Evolutionary conservation across 306 rosid genomes (phyloP), one percentile per base, ranked within the genome.

Genomic region (Cucumis melo): DNA sequence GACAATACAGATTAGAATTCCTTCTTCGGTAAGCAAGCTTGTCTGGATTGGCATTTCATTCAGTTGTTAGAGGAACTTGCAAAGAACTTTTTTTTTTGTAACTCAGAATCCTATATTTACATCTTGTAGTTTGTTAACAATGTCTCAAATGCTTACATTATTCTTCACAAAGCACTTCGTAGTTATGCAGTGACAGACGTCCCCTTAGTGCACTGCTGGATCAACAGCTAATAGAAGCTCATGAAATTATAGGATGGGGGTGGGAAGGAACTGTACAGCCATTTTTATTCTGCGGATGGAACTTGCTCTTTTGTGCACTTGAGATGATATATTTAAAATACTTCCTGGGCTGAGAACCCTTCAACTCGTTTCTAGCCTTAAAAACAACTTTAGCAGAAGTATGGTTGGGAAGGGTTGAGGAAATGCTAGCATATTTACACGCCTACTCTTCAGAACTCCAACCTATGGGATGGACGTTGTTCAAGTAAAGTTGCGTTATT

Each of bases 1-100:
- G 89, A 79, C 98, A 93, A 59, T 93, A 87, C 76, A 83, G 80
- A 81, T 85, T 41, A 81, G 82, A 88, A 20, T 78, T 79, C 74
- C 87, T 93, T 61, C 87, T 91, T 79, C 87, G 98, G 98, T 93
- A 83, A 73, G 89, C 85, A 76, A 80, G 76, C 78, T 44, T 64
- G 55, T 14, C 16, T 79, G 36, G 19, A 71, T 21, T n/a, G 16
- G 8, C 57, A 20, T 62, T 44, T 46, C 62, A 36, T 32, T 29
- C 19, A 54, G 24, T 21, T 70, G 23, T 46, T 29, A 48, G 44
- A 65, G 48, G 51, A 46, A 50, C 34, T 46, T 14, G 5, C 19
- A 5, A 16, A 64, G 15, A 34, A 64, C 10, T 68, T 14, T 72
- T 24, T 24, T 24, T 50, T 72, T 27, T 19, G 46, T 63, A 10